Evolutionary conservation across 306 rosid genomes (phyloP).

Genomic region (Prunus mongolica): DNA sequence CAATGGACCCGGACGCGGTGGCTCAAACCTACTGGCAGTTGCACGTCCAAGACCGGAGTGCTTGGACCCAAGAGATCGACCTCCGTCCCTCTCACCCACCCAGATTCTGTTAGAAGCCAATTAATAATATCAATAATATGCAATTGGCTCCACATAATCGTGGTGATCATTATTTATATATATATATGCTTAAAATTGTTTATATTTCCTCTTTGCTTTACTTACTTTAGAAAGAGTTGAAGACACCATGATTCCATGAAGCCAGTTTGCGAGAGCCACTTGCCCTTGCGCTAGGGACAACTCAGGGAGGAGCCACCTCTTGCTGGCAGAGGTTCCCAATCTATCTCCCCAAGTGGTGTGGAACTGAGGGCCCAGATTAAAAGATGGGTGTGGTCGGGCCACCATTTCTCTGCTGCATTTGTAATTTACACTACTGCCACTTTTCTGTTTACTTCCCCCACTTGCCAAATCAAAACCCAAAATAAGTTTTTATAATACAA

Average conservation of each 20-base stretch:
- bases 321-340: neutral
- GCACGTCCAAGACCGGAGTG: conserved; percentile 71
- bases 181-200: neutral
- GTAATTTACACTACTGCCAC: neutral
- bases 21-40: conserved; percentile 95
- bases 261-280: neutral
- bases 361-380: neutral
- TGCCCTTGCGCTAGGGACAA: neutral
- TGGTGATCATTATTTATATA: neutral
- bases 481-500: too few species aligned
- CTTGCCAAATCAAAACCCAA: neutral
- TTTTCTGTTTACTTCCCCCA: neutral
- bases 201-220: neutral
- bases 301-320: neutral
- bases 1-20: conserved; percentile 77
- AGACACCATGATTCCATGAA: neutral
- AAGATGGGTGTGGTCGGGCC: neutral
- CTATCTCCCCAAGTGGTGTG: neutral
- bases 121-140: neutral
- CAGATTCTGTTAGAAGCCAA: conserved; percentile 33
- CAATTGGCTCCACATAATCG: neutral
- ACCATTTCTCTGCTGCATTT: neutral
- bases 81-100: conserved; percentile 56
- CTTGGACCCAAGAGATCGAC: conserved; percentile 96
- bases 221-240: neutral